Conservation (phyloP, 306 rosid genomes). For the Vigna nakashimae region DNA sequence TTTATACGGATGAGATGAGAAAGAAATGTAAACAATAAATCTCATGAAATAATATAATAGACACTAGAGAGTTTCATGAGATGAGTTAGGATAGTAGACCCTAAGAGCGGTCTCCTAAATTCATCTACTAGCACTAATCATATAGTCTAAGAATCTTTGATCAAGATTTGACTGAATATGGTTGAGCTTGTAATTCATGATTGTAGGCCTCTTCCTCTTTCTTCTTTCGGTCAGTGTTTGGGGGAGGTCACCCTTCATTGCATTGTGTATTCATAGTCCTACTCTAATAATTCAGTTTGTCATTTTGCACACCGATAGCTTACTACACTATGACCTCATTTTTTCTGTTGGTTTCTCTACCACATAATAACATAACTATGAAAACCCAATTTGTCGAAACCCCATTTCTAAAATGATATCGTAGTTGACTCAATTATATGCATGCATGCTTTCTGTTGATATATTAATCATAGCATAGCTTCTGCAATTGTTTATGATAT, state of each 20-base stretch:
- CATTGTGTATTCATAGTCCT: slow-evolving; percentile 51
- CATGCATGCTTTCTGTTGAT: slow-evolving; percentile 37
- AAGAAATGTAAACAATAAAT: too few species aligned
- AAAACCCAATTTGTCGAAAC: slow-evolving; percentile 4
- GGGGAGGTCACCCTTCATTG: slow-evolving; percentile 71
- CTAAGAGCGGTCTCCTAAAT: too few species aligned
- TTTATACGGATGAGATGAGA: too few species aligned
- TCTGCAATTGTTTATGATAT: slow-evolving; percentile 35
- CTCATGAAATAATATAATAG: too few species aligned
- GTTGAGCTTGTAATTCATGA: slow-evolving; percentile 30
- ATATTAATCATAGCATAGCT: slow-evolving; percentile 15
- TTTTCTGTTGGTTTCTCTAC: neutral
- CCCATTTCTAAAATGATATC: slow-evolving; percentile 12
- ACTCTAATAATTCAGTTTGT: slow-evolving; percentile 51
- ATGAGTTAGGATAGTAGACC: too few species aligned
- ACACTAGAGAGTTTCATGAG: too few species aligned
- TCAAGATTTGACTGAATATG: slow-evolving; percentile 7
- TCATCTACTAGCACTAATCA: too few species aligned
- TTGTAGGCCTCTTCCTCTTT: neutral
- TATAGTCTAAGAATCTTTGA: too few species aligned
- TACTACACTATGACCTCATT: slow-evolving; percentile 69
- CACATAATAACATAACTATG: neutral
- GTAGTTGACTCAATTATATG: neutral
- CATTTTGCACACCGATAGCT: slow-evolving; percentile 69
- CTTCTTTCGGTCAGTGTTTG: neutral